A percentile compares a stretch with the other conserved stretches of the same genome.
These are phyloP conservation scores for Xylaria sp. DNA, from an alignment of 2,329 filamentous ascomycete genomes.

Conservation along the genomic window DNA sequence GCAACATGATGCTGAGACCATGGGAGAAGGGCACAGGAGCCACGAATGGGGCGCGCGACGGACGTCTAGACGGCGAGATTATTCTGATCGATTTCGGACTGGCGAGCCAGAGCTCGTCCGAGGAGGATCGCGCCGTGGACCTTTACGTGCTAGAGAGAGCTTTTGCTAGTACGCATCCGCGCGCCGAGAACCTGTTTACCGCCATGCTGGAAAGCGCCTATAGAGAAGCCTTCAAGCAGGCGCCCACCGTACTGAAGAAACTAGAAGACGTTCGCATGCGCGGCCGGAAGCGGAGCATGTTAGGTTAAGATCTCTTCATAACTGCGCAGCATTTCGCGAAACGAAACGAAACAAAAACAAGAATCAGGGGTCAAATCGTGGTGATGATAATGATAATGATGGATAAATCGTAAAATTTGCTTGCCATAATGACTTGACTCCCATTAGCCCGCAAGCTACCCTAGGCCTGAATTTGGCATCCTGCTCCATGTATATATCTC, in stretches of 20 bases:
- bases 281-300: slow-evolving; percentile 93
- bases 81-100: slow-evolving; percentile 94
- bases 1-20: slow-evolving; percentile 81
- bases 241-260: slow-evolving; percentile 67
- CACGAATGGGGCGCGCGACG: slow-evolving; percentile 18
- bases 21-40: slow-evolving; percentile 22
- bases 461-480: slow-evolving; percentile 1
- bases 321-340: background rate
- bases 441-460: background rate
- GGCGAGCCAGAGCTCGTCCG: slow-evolving; percentile 70
- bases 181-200: slow-evolving; percentile 69
- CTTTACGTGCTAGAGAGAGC: slow-evolving; percentile 92
- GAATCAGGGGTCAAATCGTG: background rate
- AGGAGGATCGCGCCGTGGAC: slow-evolving; percentile 93
- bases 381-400: slow-evolving; percentile 1
- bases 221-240: slow-evolving; percentile 67
- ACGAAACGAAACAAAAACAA: background rate
- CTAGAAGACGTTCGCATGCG: slow-evolving; percentile 90
- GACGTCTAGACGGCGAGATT: slow-evolving; percentile 61
- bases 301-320: slow-evolving; percentile 54
- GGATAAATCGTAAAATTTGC: slow-evolving; percentile 8
- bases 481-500: slow-evolving; percentile 11
- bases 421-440: slow-evolving; percentile 1
- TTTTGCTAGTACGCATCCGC: slow-evolving; percentile 90
- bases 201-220: slow-evolving; percentile 68